A percentile compares a stretch with the other conserved stretches of the same genome.
phyloP scores from a whole-genome alignment of 139 green algal genomes.

The Picochlorum sp. region DNA sequence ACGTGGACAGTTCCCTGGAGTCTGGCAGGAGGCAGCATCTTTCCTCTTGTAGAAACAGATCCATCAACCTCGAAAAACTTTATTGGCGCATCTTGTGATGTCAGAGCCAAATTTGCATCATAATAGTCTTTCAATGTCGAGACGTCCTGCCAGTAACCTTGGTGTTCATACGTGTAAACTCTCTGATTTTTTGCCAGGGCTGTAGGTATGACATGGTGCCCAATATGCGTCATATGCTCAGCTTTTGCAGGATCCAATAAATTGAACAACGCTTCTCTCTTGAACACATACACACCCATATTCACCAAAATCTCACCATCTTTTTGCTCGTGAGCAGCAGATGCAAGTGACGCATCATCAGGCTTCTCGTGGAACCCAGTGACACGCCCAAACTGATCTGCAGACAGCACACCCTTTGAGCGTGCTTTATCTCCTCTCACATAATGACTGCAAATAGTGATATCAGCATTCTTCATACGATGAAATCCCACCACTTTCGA shows the following conservation, averaged over 20 bases:
- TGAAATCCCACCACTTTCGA: conserved; percentile 29
- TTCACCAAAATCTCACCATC: conserved; percentile 49
- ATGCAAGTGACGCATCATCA: background rate
- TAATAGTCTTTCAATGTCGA: conserved; percentile 60
- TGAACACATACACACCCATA: conserved; percentile 84
- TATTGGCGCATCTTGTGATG: conserved; percentile 4
- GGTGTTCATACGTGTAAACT: conserved; percentile 53
- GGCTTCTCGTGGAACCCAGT: conserved; percentile 46
- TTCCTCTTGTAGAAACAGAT: background rate
- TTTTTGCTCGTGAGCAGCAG: background rate
- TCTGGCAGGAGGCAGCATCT: conserved; percentile 16
- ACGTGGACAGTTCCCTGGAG: conserved; percentile 9
- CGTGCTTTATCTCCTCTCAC: conserved; percentile 19
- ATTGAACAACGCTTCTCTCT: conserved; percentile 35
- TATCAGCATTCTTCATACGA: conserved; percentile 29
- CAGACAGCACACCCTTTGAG: conserved; percentile 20
- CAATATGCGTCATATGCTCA: conserved; percentile 55
- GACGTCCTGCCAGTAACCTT: conserved; percentile 71
- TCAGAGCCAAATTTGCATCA: conserved; percentile 65
- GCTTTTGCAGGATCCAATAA: conserved; percentile 34
- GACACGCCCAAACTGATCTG: conserved; percentile 19
- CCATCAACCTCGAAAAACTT: conserved; percentile 9
- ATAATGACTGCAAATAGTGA: conserved; percentile 44
- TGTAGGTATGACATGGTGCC: conserved; percentile 69
- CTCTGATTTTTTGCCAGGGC: conserved; percentile 54